A percentile compares a stretch with the other conserved stretches of the same genome.
phyloP scores from a whole-genome alignment of 768 basidiomycete species.

The Tylopilus vinaceipallidus region DNA sequence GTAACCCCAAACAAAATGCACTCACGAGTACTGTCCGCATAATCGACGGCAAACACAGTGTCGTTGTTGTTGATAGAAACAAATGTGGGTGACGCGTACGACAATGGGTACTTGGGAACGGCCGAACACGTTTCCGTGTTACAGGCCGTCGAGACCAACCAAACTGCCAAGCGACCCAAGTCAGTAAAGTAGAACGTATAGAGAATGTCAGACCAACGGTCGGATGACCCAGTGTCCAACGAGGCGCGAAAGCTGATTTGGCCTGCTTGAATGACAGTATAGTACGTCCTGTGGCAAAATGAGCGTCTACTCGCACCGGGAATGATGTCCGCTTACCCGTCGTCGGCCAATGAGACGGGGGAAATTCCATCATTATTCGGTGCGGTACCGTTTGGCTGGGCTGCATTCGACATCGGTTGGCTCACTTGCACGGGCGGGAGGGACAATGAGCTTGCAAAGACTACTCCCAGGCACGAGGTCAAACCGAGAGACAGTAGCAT shows the following conservation, averaged over 20 bases:
- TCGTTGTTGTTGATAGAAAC: constrained; percentile 56
- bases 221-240: constrained; percentile 67
- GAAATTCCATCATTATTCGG: constrained; percentile 41
- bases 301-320: constrained; percentile 2
- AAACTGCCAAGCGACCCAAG: constrained; percentile 45
- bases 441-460: constrained; percentile 1
- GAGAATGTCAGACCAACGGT: constrained; percentile 18
- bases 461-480: constrained; percentile 8
- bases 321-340: constrained; percentile 47
- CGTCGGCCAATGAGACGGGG: constrained; percentile 43
- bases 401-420: constrained; percentile 10
- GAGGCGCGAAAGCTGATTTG: constrained; percentile 64
- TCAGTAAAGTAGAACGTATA: not conserved
- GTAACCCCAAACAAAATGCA: constrained; percentile 4
- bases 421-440: constrained; percentile 14
- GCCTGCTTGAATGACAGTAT: constrained; percentile 56
- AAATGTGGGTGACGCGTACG: constrained; percentile 66
- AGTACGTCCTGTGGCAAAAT: constrained; percentile 59
- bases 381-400: constrained; percentile 16
- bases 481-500: constrained; percentile 7
- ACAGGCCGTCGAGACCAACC: constrained; percentile 68
- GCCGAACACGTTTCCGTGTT: constrained; percentile 48
- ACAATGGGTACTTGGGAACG: constrained; percentile 70
- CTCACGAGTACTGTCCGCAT: constrained; percentile 70
- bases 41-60: constrained; percentile 58